phyloP scores from a whole-genome alignment of 371 early-diverging fungal species.

The Dichotomocladium elegans region DNA sequence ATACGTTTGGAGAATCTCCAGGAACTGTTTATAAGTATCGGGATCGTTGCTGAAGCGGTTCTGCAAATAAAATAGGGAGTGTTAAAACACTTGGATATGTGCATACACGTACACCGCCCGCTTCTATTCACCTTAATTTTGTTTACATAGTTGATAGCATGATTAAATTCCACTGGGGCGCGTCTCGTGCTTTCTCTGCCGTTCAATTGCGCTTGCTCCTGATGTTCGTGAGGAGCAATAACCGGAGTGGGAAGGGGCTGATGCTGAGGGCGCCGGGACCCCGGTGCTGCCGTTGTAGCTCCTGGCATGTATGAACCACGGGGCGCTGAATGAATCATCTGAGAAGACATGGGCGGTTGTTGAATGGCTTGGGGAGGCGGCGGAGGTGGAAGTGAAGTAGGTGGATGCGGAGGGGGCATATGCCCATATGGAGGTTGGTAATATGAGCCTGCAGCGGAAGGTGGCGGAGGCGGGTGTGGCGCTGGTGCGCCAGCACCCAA shows the following conservation, averaged over 20 bases:
- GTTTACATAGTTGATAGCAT: slow-evolving; percentile 95
- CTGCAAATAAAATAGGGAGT: slow-evolving; percentile 31
- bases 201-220: not conserved
- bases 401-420: slow-evolving; percentile 10
- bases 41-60: slow-evolving; percentile 83
- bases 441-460: slow-evolving; percentile 1
- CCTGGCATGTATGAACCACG: slow-evolving; percentile 5
- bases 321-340: slow-evolving; percentile 5
- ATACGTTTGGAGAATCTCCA: slow-evolving; percentile 90
- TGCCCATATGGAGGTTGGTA: slow-evolving; percentile 10
- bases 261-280: slow-evolving; percentile 1
- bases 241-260: no score
- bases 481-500: not conserved
- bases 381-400: slow-evolving; percentile 3
- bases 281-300: not conserved
- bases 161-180: slow-evolving; percentile 86
- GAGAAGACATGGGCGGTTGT: slow-evolving; percentile 1
- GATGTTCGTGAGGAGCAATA: slow-evolving; percentile 4
- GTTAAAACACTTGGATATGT: not conserved
- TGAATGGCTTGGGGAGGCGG: slow-evolving; percentile 1
- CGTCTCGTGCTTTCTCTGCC: slow-evolving; percentile 7
- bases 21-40: slow-evolving; percentile 88
- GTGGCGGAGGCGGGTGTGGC: slow-evolving; percentile 9
- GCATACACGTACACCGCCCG: not conserved
- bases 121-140: slow-evolving; percentile 85